Evolutionary conservation across 345 rosid genomes (phyloP).

Genomic region (Firmiana major): DNA sequence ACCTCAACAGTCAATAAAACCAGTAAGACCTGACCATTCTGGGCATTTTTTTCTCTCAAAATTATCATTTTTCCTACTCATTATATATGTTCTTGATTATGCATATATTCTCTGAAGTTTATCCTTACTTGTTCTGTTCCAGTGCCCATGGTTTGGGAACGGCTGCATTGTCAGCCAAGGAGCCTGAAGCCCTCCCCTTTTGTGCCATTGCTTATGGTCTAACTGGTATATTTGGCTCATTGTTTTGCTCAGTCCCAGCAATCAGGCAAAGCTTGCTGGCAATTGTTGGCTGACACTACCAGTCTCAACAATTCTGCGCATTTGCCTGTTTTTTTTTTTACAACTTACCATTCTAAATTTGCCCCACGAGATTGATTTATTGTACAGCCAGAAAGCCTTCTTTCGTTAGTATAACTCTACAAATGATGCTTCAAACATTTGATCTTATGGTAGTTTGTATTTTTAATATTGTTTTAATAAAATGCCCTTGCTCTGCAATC

Average conservation of each 20-base stretch:
- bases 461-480: too few relatives aligned
- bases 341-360: not conserved
- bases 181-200: slow-evolving; percentile 96
- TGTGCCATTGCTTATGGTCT: slow-evolving; percentile 95
- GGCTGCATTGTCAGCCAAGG: slow-evolving; percentile 93
- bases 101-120: not conserved
- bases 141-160: slow-evolving; percentile 99
- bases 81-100: not conserved
- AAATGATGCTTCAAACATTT: not conserved
- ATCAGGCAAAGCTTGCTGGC: slow-evolving; percentile 83
- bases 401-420: not conserved
- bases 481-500: too few relatives aligned
- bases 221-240: slow-evolving; percentile 84
- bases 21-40: not conserved
- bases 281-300: slow-evolving; percentile 45
- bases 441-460: too few relatives aligned
- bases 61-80: not conserved
- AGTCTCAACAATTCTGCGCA: not conserved
- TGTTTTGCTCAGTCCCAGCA: slow-evolving; percentile 79
- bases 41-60: not conserved
- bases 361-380: not conserved
- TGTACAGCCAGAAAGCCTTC: slow-evolving; percentile 2
- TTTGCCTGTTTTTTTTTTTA: not conserved
- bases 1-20: not conserved
- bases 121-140: not conserved